Evolutionary conservation across 305 asterid genomes (phyloP).

Genomic region (Andrographis paniculata): DNA sequence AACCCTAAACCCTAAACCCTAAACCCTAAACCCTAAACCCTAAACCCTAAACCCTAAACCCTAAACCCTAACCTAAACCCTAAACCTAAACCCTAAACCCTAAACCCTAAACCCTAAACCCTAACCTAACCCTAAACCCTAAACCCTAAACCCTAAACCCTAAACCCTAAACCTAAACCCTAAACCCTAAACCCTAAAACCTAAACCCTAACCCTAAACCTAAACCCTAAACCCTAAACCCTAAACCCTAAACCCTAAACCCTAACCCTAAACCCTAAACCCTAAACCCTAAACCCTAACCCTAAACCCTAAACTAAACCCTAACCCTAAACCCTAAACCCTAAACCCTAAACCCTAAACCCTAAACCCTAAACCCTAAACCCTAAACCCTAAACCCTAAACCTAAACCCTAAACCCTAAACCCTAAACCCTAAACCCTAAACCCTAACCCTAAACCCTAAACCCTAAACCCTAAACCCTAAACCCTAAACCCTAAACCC

Average conservation of each 20-base stretch:
- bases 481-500: not conserved
- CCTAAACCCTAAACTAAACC: no score
- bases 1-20: conserved; percentile 1
- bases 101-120: not conserved
- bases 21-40: conserved; percentile 1
- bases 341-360: not conserved
- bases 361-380: conserved; percentile 3
- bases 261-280: not conserved
- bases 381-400: not conserved
- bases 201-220: no score
- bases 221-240: not conserved
- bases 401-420: conserved; percentile 8
- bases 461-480: conserved; percentile 1
- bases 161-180: not conserved
- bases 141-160: not conserved
- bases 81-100: not conserved
- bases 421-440: conserved; percentile 3
- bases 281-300: not conserved
- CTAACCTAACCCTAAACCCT: not conserved
- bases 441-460: not conserved
- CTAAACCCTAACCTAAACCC: not conserved
- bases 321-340: not conserved
- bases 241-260: not conserved
- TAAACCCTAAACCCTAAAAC: no score
- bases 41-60: not conserved